Evolutionary conservation across 108 stramenopile species (phyloP).

Genomic region (Skeletonema marinoi): DNA sequence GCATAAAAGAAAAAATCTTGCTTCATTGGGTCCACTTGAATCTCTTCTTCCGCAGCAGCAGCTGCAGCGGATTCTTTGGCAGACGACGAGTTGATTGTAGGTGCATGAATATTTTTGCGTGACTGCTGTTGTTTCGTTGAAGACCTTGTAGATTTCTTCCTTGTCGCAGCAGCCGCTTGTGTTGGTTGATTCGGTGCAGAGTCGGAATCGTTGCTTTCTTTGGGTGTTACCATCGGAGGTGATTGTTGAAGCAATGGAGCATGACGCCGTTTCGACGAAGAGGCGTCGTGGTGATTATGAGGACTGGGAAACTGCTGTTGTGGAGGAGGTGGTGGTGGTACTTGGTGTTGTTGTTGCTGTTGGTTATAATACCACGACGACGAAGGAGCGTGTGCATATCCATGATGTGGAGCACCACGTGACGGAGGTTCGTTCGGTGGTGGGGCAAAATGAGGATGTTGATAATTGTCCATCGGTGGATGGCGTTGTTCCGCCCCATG

Average conservation of each 20-base stretch:
- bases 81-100: conserved; percentile 8
- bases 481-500: neutral
- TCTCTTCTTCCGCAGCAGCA: conserved; percentile 32
- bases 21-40: conserved; percentile 76
- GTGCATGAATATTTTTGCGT: conserved; percentile 20
- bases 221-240: conserved; percentile 31
- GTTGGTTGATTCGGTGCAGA: neutral
- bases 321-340: neutral
- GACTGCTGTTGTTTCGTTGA: conserved; percentile 1
- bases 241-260: conserved; percentile 10
- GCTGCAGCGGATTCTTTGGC: conserved; percentile 15
- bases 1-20: conserved; percentile 88
- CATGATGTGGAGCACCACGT: conserved; percentile 4
- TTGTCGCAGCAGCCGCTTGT: neutral
- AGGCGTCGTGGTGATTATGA: neutral
- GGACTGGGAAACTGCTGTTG: neutral
- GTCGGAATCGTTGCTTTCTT: conserved; percentile 32
- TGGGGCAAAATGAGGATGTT: neutral
- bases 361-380: neutral
- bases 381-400: conserved; percentile 1
- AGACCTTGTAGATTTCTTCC: conserved; percentile 18
- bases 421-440: neutral
- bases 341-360: neutral
- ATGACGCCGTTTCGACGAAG: neutral
- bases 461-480: neutral